A percentile compares a stretch with the other conserved stretches of the same genome.
phyloP scores from a whole-genome alignment of 2,329 filamentous ascomycete species.

The Monosporascus sp. region DNA sequence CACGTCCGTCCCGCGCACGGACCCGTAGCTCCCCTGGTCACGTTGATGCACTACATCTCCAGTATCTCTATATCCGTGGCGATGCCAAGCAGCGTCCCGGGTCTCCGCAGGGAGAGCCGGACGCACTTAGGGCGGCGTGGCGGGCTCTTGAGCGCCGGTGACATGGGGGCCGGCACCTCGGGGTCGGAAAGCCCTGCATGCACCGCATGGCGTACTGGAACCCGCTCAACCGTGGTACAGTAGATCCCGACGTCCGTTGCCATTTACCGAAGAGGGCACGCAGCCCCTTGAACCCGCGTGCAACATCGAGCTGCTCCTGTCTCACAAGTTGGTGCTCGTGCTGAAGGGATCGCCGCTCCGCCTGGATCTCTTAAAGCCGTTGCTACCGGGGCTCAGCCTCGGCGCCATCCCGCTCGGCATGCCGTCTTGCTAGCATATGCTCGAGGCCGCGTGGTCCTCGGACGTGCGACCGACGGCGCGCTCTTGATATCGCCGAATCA shows the following conservation, averaged over 20 bases:
- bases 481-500: not conserved
- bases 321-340: too few species aligned
- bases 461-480: not conserved
- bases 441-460: not conserved
- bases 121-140: not conserved
- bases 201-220: too few species aligned
- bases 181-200: too few species aligned
- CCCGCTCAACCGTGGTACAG: too few species aligned
- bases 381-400: too few species aligned
- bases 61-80: constrained; percentile 10
- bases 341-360: too few species aligned
- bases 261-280: too few species aligned
- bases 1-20: constrained; percentile 7
- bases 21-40: constrained; percentile 12
- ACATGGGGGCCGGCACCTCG: not conserved
- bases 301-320: too few species aligned
- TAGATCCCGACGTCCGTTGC: too few species aligned
- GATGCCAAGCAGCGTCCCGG: constrained; percentile 14
- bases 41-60: constrained; percentile 16
- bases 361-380: too few species aligned
- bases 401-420: too few species aligned
- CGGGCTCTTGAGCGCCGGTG: not conserved
- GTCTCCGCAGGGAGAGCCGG: not conserved
- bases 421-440: not conserved
- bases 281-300: too few species aligned